These are phyloP conservation scores for Solanum virginianum DNA, from an alignment of 257 asterid species.

Conservation along the genomic window DNA sequence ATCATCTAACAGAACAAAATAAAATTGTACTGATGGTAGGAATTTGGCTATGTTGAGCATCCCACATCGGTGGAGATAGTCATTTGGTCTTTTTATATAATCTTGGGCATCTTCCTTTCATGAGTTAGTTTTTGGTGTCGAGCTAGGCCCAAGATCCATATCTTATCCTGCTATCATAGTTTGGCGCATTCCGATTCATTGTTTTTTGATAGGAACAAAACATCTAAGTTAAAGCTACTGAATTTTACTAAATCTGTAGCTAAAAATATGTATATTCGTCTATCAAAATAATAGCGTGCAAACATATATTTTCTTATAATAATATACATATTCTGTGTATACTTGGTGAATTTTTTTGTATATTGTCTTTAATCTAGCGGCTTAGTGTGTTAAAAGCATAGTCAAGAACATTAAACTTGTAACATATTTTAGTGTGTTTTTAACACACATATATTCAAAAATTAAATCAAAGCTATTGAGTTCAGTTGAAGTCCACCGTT, in stretches of 20 bases:
- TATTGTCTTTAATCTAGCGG: not conserved
- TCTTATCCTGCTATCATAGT: not conserved
- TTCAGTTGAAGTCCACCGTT: no score
- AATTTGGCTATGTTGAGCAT: not conserved
- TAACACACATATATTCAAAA: no score
- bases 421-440: not conserved
- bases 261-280: not conserved
- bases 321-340: not conserved
- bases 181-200: not conserved
- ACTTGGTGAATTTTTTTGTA: not conserved
- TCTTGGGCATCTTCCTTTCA: not conserved
- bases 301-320: not conserved
- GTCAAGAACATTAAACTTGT: not conserved
- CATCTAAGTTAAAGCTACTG: no score
- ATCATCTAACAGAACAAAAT: not conserved
- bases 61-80: not conserved
- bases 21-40: not conserved
- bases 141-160: not conserved
- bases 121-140: not conserved
- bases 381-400: not conserved
- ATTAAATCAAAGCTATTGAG: no score
- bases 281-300: not conserved
- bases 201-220: not conserved
- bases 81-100: not conserved
- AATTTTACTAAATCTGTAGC: not conserved